phyloP scores from a whole-genome alignment of 352 stramenopile genomes.

The Globisporangium rhizosaccharum region DNA sequence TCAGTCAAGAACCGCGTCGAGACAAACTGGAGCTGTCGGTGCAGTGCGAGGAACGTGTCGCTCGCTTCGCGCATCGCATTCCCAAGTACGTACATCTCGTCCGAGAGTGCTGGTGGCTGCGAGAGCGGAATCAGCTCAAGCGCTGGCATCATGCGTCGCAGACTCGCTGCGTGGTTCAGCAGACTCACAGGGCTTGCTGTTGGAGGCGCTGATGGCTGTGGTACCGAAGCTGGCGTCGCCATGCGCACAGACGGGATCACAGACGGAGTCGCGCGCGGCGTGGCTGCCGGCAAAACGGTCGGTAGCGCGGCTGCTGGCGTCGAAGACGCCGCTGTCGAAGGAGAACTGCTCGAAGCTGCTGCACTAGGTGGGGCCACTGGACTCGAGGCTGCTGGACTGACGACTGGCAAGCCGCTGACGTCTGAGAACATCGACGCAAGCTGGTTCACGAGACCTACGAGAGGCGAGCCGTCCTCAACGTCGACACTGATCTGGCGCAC shows the following conservation, averaged over 20 bases:
- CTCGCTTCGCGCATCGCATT: constrained; percentile 23
- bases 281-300: too few species aligned
- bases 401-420: too few species aligned
- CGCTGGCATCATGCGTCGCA: constrained; percentile 24
- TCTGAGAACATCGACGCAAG: constrained; percentile 18
- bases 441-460: constrained; percentile 12
- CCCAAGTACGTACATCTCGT: constrained; percentile 26
- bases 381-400: too few species aligned
- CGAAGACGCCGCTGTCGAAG: not conserved
- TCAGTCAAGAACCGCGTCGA: constrained; percentile 20
- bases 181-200: constrained; percentile 3
- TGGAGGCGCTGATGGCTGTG: not conserved
- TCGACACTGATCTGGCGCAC: constrained; percentile 12
- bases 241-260: too few species aligned
- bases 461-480: constrained; percentile 1
- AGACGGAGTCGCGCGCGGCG: not conserved
- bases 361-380: not conserved
- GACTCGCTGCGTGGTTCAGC: constrained; percentile 16
- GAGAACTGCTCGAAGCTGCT: constrained; percentile 1
- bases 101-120: constrained; percentile 12
- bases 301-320: not conserved
- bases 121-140: constrained; percentile 20
- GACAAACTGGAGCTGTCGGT: constrained; percentile 29
- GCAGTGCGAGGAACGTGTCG: constrained; percentile 31
- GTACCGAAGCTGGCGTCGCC: too few species aligned